Conservation (phyloP, 495 filamentous ascomycete species). For the Penicillium samsonianum region DNA sequence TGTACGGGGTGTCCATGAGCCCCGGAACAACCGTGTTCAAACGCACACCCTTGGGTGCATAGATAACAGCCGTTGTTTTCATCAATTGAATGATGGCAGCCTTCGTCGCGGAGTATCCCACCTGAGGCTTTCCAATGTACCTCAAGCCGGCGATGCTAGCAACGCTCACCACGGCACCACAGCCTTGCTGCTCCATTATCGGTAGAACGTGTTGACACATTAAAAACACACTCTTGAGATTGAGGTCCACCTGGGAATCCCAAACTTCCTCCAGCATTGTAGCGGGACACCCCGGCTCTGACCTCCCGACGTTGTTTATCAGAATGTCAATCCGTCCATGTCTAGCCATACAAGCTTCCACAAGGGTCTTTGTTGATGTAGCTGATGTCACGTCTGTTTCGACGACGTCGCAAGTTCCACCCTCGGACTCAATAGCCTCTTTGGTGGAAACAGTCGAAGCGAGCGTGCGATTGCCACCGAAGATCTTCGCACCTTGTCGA, state of each 20-base stretch:
- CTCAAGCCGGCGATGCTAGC: constrained; percentile 50
- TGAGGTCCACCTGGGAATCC: constrained; percentile 52
- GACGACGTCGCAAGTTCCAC: constrained; percentile 34
- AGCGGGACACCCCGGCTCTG: constrained; percentile 51
- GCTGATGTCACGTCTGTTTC: constrained; percentile 49
- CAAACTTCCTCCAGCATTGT: constrained; percentile 49
- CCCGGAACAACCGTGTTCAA: constrained; percentile 58
- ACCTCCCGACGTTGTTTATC: constrained; percentile 55
- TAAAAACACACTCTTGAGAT: constrained; percentile 55
- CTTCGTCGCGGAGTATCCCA: constrained; percentile 55
- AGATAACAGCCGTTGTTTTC: constrained; percentile 52
- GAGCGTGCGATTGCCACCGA: constrained; percentile 47
- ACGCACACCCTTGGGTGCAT: constrained; percentile 46
- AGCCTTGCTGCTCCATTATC: constrained; percentile 48
- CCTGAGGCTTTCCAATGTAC: constrained; percentile 55
- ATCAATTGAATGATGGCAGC: constrained; percentile 52
- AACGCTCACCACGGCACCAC: constrained; percentile 48
- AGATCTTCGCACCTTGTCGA: constrained; percentile 47
- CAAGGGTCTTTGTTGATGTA: constrained; percentile 41
- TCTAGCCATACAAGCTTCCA: constrained; percentile 47
- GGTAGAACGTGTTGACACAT: constrained; percentile 49
- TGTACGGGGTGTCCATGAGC: constrained; percentile 50
- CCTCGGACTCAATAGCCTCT: constrained; percentile 26
- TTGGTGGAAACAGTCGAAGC: constrained; percentile 38
- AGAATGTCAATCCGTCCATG: constrained; percentile 58